Evolutionary conservation across 2,329 filamentous ascomycete species (phyloP).

Genomic region (Fusarium graminum): DNA sequence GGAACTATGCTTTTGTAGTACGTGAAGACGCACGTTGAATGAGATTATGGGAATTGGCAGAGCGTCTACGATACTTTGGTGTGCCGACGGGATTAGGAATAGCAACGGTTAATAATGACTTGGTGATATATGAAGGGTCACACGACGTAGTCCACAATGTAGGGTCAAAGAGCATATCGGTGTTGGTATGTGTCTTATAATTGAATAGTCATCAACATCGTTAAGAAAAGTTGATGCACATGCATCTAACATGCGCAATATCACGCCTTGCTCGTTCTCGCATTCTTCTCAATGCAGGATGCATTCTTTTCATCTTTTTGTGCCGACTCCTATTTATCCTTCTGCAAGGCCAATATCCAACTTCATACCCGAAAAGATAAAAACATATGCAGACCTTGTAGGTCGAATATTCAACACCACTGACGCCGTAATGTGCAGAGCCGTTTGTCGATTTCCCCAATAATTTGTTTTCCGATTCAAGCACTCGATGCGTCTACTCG

Average conservation of each 20-base stretch:
- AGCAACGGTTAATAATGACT: not conserved
- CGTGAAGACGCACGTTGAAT: not conserved
- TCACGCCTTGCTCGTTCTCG: constrained; percentile 1
- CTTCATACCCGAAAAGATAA: constrained; percentile 14
- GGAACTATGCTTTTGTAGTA: too few species aligned
- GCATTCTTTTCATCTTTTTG: not conserved
- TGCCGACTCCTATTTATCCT: not conserved
- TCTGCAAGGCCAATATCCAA: constrained; percentile 6
- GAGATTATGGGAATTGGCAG: not conserved
- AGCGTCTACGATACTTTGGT: not conserved
- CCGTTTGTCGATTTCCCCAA: constrained; percentile 5
- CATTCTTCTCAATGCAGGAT: constrained; percentile 15
- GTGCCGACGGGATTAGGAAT: not conserved
- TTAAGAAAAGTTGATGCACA: not conserved
- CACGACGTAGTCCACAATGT: not conserved
- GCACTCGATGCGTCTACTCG: constrained; percentile 32
- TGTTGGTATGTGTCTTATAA: not conserved
- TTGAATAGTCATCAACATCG: constrained; percentile 3
- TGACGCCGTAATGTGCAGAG: constrained; percentile 40
- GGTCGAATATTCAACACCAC: constrained; percentile 41
- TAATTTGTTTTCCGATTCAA: constrained; percentile 7
- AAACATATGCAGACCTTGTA: constrained; percentile 36
- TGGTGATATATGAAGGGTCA: not conserved
- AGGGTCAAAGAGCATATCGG: not conserved
- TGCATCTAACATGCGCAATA: constrained; percentile 14